phyloP scores from a whole-genome alignment of 1,139 yeast genomes.

The Geotrichum citri-aurantii region DNA sequence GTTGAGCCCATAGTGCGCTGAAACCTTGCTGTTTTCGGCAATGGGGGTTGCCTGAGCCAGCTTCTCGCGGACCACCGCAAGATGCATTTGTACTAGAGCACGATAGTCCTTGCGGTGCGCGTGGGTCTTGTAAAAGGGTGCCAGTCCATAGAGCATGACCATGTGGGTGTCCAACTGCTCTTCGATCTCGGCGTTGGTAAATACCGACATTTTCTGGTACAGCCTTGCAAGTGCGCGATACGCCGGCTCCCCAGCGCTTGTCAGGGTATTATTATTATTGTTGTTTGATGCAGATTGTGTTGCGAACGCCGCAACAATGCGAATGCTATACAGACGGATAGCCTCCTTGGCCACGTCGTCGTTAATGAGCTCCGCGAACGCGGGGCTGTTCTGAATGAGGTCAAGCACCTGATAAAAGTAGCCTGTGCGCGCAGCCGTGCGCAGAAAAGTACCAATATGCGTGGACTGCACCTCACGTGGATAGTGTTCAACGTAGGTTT shows the following conservation, averaged over 20 bases:
- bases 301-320: slow-evolving; percentile 11
- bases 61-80: neutral
- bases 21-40: slow-evolving; percentile 2
- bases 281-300: neutral
- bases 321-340: slow-evolving; percentile 15
- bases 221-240: neutral
- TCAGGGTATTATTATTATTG: neutral
- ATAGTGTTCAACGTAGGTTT: slow-evolving; percentile 14
- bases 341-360: slow-evolving; percentile 7
- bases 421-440: slow-evolving; percentile 16
- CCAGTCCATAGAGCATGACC: slow-evolving; percentile 17
- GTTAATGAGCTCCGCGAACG: slow-evolving; percentile 6
- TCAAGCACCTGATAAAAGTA: slow-evolving; percentile 13
- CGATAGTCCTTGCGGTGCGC: neutral
- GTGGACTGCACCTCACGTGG: slow-evolving; percentile 13
- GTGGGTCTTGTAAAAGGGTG: slow-evolving; percentile 6
- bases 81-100: neutral
- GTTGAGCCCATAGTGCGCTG: slow-evolving; percentile 10
- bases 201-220: neutral
- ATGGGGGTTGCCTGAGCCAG: slow-evolving; percentile 1
- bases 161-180: slow-evolving; percentile 11
- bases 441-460: slow-evolving; percentile 15
- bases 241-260: neutral
- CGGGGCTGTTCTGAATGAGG: slow-evolving; percentile 8
- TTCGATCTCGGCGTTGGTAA: neutral